Base-by-base conservation (phyloP, 805 yeast species). In the Blastobotrys americana region DNA sequence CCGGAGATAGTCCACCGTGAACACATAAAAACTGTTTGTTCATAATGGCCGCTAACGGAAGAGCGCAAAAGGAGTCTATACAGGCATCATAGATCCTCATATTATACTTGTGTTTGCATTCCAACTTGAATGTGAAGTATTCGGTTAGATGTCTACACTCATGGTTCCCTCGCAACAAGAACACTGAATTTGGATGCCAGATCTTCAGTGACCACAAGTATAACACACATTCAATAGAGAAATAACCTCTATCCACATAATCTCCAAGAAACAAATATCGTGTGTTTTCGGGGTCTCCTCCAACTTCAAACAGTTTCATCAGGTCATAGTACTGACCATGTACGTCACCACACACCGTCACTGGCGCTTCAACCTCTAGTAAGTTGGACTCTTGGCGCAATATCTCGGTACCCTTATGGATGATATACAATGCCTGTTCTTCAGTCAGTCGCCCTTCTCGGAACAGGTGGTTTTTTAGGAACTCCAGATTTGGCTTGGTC, bases 321-420 rank as follows among this genome's bases (percentile, higher is more conserved):
- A 90, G 71, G 63, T 90, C 98, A 62, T 76, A 89, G 62, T 77
- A 87, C 63, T 90, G 97, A 15, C 98, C 98, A 64, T 90, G 97
- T n/a, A 89, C 75, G 65, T 90, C 97, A 45, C 98, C 98, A 67
- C 97, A 88, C 2, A 90, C 88, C 0, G 96, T 89, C 2, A 90
- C 85, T 0, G 97, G 98, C 0, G 96, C 94, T 2, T 88, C 89
- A 1, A 93, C 83, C 16, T 73, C 72, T 42, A 90, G 67, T 54
- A 90, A 60, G 55, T 84, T 90, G 4, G 96, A 94, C 58, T 90
- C 97, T 33, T 65, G 60, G 10, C 72, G 60, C 45, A 93, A 70
- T 5, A 80, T 61, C 18, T 68, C 69, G 0, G 88, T 79, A 5
- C 94, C 94, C 63, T 69, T 70, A 16, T 67, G 59, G 35, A 90